Percentiles rank a stretch among this genome's conserved stretches.
Conservation (phyloP, 257 asterid species). For the Leonotis leonurus region DNA sequence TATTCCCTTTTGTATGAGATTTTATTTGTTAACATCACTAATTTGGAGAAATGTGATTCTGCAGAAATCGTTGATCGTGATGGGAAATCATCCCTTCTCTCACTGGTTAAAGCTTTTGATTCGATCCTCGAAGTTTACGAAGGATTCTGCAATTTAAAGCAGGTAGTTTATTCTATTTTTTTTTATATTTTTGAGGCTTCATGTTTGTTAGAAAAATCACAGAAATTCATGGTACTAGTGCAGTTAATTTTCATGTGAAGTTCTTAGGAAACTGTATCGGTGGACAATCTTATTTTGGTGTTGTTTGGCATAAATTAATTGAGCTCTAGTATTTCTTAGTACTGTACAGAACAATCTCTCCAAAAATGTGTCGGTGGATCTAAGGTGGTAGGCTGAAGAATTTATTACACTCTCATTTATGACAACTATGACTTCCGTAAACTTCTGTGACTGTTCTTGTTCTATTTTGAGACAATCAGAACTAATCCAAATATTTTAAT, state of each 20-base stretch:
- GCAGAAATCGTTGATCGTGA: conserved; percentile 89
- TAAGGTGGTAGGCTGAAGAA: conserved; percentile 9
- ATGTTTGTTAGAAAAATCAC: not conserved
- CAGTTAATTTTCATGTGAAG: not conserved
- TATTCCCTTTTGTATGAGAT: no score
- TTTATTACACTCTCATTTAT: conserved; percentile 24
- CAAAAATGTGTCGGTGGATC: conserved; percentile 43
- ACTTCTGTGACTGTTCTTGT: not conserved
- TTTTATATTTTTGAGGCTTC: not conserved
- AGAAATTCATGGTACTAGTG: not conserved
- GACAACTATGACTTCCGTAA: not conserved
- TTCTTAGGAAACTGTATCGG: conserved; percentile 10
- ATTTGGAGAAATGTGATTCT: conserved; percentile 21
- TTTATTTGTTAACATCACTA: no score
- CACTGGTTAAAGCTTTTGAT: conserved; percentile 84
- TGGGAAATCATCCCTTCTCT: conserved; percentile 74
- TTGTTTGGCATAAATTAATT: conserved; percentile 13
- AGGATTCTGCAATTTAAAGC: conserved; percentile 92
- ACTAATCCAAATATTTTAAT: not conserved
- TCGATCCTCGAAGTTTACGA: conserved; percentile 89
- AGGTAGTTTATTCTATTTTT: conserved; percentile 33
- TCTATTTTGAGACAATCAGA: not conserved
- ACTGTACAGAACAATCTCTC: no score
- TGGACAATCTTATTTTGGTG: conserved; percentile 3
- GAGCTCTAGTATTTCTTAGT: not conserved